phyloP scores from a whole-genome alignment of 2,329 filamentous ascomycete genomes.

The Exophiala lecanii-corni region DNA sequence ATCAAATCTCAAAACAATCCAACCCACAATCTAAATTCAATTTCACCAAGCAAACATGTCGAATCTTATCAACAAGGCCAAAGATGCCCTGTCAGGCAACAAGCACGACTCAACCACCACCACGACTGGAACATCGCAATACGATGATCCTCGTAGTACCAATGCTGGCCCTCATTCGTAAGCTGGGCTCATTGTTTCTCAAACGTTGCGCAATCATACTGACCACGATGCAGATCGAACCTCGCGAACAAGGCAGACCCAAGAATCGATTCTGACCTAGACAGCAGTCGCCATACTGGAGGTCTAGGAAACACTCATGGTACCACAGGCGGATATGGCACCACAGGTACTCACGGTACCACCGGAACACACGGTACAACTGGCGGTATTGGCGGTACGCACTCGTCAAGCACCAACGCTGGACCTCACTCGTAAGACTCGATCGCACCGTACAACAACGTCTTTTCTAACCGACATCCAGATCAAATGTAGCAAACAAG shows the following conservation, averaged over 20 bases:
- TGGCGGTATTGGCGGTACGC: neutral
- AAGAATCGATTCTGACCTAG: slow-evolving; percentile 29
- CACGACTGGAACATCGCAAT: slow-evolving; percentile 15
- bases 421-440: slow-evolving; percentile 32
- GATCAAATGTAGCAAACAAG: slow-evolving; percentile 37
- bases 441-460: neutral
- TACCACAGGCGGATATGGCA: slow-evolving; percentile 10
- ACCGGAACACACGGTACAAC: slow-evolving; percentile 2
- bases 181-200: too few species aligned
- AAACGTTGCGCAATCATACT: neutral
- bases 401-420: slow-evolving; percentile 16
- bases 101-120: slow-evolving; percentile 22
- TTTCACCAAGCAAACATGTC: slow-evolving; percentile 36
- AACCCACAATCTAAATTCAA: neutral
- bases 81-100: slow-evolving; percentile 39
- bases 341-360: slow-evolving; percentile 10
- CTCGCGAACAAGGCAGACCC: slow-evolving; percentile 38
- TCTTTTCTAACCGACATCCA: too few species aligned
- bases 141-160: slow-evolving; percentile 15
- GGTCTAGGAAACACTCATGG: slow-evolving; percentile 8
- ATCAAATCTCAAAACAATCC: slow-evolving; percentile 4
- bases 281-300: slow-evolving; percentile 8
- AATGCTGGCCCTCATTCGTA: slow-evolving; percentile 38
- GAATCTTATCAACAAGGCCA: slow-evolving; percentile 44
- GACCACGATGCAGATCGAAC: slow-evolving; percentile 28